These are phyloP conservation scores for Yamadazyma paraphyllophila DNA, from an alignment of 805 yeast genomes.

Conservation along the genomic window DNA sequence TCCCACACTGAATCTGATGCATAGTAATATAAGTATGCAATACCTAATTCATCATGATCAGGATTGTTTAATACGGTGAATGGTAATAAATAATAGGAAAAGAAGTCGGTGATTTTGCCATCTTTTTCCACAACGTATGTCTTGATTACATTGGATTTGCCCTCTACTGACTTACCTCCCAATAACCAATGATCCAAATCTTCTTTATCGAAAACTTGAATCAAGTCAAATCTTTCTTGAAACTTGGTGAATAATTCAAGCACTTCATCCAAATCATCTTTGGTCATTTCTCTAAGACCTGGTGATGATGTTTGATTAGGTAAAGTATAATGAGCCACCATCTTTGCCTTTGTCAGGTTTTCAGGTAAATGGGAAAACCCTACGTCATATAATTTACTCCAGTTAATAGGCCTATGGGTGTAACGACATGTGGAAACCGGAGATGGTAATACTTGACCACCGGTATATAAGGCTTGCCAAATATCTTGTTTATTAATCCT, in stretches of 20 bases:
- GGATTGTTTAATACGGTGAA: conserved; percentile 74
- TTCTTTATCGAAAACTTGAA: conserved; percentile 63
- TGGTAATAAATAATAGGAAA: conserved; percentile 86
- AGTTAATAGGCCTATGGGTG: conserved; percentile 89
- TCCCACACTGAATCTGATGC: conserved; percentile 63
- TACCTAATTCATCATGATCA: conserved; percentile 64
- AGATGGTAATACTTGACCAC: conserved; percentile 88
- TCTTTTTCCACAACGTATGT: conserved; percentile 74
- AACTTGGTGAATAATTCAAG: conserved; percentile 56
- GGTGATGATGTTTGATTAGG: conserved; percentile 47
- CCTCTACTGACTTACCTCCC: conserved; percentile 35
- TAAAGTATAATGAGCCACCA: conserved; percentile 60
- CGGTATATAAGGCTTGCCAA: conserved; percentile 96
- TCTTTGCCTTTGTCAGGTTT: conserved; percentile 60
- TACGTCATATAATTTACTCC: conserved; percentile 86
- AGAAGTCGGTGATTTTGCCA: conserved; percentile 78
- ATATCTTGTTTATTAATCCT: conserved; percentile 79
- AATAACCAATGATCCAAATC: conserved; percentile 83
- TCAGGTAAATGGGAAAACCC: conserved; percentile 84
- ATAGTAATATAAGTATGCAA: conserved; percentile 88
- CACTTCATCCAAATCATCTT: conserved; percentile 64
- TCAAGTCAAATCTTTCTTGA: conserved; percentile 68
- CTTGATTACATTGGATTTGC: conserved; percentile 53
- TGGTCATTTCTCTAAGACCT: conserved; percentile 59
- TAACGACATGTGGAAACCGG: conserved; percentile 88